phyloP scores from a whole-genome alignment of 768 basidiomycete species.

The Trametes cingulata region DNA sequence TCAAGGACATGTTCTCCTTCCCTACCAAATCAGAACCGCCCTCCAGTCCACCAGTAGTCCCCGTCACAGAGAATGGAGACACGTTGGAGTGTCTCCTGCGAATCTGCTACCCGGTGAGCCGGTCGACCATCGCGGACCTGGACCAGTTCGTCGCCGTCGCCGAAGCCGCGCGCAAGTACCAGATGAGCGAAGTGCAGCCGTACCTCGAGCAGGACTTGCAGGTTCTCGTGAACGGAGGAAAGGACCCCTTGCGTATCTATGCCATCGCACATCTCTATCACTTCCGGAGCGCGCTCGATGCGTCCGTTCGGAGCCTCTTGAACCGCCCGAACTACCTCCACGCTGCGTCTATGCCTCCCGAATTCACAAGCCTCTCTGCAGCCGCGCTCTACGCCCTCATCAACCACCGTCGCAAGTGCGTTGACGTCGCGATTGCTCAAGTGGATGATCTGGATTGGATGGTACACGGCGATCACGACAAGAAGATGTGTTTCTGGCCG shows the following conservation, averaged over 20 bases:
- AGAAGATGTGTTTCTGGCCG: not conserved
- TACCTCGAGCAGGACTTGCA: not conserved
- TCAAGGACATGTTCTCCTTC: slow-evolving; percentile 9
- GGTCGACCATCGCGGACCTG: slow-evolving; percentile 5
- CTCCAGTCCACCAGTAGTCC: not conserved
- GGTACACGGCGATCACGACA: not conserved
- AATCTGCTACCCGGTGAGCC: slow-evolving; percentile 16
- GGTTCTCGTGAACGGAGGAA: not conserved
- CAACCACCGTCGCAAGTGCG: slow-evolving; percentile 5
- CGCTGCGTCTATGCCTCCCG: not conserved
- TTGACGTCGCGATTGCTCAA: not conserved
- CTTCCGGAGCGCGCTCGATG: not conserved
- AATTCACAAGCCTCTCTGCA: not conserved
- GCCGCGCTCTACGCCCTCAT: slow-evolving; percentile 1
- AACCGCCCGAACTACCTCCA: not conserved
- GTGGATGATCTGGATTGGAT: slow-evolving; percentile 1
- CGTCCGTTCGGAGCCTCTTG: not conserved
- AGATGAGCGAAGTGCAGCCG: not conserved
- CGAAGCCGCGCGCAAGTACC: slow-evolving; percentile 29
- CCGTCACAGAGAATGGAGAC: slow-evolving; percentile 11
- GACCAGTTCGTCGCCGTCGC: slow-evolving; percentile 13
- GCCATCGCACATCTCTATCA: not conserved
- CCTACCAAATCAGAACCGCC: not conserved
- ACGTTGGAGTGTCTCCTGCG: slow-evolving; percentile 19
- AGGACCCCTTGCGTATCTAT: not conserved